phyloP scores from a whole-genome alignment of 2,329 filamentous ascomycete species.

The Hymenoscyphus linearis region DNA sequence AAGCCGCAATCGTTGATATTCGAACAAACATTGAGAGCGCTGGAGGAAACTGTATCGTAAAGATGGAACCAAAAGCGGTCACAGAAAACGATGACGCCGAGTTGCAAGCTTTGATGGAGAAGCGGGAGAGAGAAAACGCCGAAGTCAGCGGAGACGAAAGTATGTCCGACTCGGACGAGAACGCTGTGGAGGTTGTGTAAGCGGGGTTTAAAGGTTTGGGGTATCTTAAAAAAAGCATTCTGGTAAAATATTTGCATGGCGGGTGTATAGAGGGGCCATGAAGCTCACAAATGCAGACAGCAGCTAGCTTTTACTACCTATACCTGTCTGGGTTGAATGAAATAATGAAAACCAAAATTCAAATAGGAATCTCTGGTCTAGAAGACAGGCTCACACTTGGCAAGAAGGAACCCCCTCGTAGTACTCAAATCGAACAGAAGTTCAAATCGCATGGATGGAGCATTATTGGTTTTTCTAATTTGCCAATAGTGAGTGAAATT shows the following conservation, averaged over 20 bases:
- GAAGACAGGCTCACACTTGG: too few species aligned
- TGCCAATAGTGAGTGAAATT: too few species aligned
- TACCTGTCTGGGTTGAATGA: neutral
- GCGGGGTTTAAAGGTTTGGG: constrained; percentile 12
- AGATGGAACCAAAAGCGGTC: constrained; percentile 99
- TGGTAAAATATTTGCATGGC: constrained; percentile 28
- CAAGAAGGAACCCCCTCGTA: too few species aligned
- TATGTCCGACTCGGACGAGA: constrained; percentile 91
- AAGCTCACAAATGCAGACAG: constrained; percentile 13
- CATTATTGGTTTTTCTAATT: too few species aligned
- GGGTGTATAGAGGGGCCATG: constrained; percentile 25
- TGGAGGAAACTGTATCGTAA: constrained; percentile 77
- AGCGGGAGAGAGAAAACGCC: constrained; percentile 94
- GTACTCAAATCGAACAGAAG: too few species aligned
- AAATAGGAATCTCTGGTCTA: neutral
- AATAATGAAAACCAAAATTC: neutral
- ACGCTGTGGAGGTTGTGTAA: constrained; percentile 54
- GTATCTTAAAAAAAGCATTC: constrained; percentile 26
- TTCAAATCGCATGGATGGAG: too few species aligned
- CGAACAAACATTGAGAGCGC: constrained; percentile 70
- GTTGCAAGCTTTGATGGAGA: constrained; percentile 97
- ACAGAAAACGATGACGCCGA: constrained; percentile 98
- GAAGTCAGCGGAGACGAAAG: constrained; percentile 98
- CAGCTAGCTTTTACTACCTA: neutral
- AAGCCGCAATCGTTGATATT: constrained; percentile 87